These are phyloP conservation scores for Protomyces pachydermus DNA, from an alignment of 1,139 yeast genomes.

Conservation along the genomic window DNA sequence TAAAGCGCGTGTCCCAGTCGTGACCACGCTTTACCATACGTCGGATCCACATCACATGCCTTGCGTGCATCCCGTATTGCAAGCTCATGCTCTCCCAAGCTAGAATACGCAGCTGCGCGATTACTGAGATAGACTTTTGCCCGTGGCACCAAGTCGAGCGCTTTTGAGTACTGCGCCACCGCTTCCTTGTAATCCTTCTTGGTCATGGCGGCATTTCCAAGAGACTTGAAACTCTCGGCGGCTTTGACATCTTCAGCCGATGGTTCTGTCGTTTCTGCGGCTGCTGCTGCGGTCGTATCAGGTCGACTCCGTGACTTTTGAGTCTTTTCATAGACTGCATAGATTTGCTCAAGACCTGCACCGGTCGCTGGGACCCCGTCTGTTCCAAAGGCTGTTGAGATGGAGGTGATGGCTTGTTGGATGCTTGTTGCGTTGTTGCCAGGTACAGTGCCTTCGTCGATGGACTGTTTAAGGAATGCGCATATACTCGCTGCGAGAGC, in stretches of 20 bases:
- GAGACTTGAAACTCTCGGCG: constrained; percentile 54
- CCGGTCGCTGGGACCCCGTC: background rate
- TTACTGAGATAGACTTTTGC: constrained; percentile 86
- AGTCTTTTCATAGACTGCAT: constrained; percentile 36
- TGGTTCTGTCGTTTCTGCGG: constrained; percentile 25
- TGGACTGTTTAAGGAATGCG: constrained; percentile 60
- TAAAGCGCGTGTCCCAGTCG: constrained; percentile 90
- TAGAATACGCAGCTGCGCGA: constrained; percentile 95
- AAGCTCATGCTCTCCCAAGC: constrained; percentile 62
- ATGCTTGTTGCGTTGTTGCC: constrained; percentile 86
- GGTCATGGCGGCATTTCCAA: constrained; percentile 93
- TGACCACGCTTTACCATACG: constrained; percentile 87
- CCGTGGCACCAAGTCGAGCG: constrained; percentile 63
- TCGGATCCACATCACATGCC: constrained; percentile 73
- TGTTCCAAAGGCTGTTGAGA: constrained; percentile 32
- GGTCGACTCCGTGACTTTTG: constrained; percentile 31
- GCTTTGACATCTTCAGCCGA: constrained; percentile 29
- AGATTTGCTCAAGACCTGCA: constrained; percentile 34
- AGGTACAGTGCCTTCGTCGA: constrained; percentile 58
- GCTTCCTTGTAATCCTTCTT: constrained; percentile 65
- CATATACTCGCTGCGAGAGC: constrained; percentile 45
- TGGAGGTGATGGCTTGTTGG: constrained; percentile 75
- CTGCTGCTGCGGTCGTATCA: constrained; percentile 32
- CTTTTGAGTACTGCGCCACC: constrained; percentile 69
- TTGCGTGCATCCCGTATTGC: constrained; percentile 80